These are phyloP conservation scores for Zychaea mexicana DNA, from an alignment of 371 early-diverging fungal species.

Conservation along the genomic window DNA sequence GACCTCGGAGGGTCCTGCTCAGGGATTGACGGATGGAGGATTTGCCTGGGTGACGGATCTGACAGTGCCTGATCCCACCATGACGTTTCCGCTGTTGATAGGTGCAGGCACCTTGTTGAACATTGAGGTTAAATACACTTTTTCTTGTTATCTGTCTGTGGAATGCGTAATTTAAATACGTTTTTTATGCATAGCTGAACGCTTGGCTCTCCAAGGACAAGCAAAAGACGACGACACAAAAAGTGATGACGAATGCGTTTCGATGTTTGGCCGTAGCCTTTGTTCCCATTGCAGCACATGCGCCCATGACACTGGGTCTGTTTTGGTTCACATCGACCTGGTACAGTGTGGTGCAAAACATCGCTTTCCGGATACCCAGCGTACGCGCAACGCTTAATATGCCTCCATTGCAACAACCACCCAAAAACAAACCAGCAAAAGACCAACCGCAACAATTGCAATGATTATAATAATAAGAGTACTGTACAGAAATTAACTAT, in stretches of 20 bases:
- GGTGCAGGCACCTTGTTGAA: slow-evolving; percentile 72
- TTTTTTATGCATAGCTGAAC: slow-evolving; percentile 48
- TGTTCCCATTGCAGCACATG: slow-evolving; percentile 71
- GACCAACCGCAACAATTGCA: background rate
- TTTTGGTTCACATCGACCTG: slow-evolving; percentile 68
- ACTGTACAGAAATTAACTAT: background rate
- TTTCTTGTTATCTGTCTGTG: background rate
- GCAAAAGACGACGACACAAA: slow-evolving; percentile 45
- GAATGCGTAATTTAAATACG: background rate
- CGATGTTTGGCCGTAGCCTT: slow-evolving; percentile 63
- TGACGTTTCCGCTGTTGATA: slow-evolving; percentile 68
- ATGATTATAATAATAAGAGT: too few relatives aligned
- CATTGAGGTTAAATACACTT: slow-evolving; percentile 59
- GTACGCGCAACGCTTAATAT: slow-evolving; percentile 22
- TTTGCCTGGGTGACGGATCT: slow-evolving; percentile 72
- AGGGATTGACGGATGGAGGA: slow-evolving; percentile 68
- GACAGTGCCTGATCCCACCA: slow-evolving; percentile 71
- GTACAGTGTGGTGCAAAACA: slow-evolving; percentile 62
- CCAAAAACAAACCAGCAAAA: background rate
- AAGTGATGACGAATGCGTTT: slow-evolving; percentile 53
- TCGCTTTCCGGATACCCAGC: slow-evolving; percentile 49
- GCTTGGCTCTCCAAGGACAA: slow-evolving; percentile 46
- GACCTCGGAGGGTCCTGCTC: slow-evolving; percentile 30
- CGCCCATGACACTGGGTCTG: slow-evolving; percentile 67
- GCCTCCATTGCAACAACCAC: slow-evolving; percentile 4